Evolutionary conservation across 441 rosid species (phyloP).

Genomic region (Populus hybrid): DNA sequence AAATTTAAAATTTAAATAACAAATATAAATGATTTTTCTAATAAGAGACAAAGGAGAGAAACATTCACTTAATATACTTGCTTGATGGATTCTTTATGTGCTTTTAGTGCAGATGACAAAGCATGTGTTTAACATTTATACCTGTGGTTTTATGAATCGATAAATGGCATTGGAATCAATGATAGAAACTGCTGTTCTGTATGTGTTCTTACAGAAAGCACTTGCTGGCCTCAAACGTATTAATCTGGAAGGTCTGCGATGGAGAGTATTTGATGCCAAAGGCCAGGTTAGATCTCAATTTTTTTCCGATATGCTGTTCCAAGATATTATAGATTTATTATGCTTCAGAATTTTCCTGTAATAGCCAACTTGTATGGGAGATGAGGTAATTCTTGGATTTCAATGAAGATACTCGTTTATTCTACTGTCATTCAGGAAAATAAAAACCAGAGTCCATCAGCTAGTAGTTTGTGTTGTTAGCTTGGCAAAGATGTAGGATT

Average conservation of each 20-base stretch:
- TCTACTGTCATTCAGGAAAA: neutral
- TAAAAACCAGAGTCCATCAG: neutral
- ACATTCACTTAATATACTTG: neutral
- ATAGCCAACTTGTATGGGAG: neutral
- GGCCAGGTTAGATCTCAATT: slow-evolving; percentile 59
- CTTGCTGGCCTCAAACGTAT: slow-evolving; percentile 90
- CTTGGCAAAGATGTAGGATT: neutral
- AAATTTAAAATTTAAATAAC: too few relatives aligned
- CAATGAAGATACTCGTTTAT: neutral
- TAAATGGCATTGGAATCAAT: slow-evolving; percentile 2
- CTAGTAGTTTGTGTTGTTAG: neutral
- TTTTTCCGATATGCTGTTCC: neutral
- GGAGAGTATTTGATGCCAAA: slow-evolving; percentile 98
- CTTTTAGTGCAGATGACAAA: neutral
- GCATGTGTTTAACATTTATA: neutral
- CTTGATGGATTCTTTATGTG: neutral
- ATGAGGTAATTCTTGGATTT: neutral
- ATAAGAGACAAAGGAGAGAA: neutral
- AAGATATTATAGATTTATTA: neutral
- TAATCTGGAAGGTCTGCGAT: slow-evolving; percentile 85
- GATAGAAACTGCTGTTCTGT: neutral
- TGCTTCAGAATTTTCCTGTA: neutral
- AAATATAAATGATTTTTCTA: neutral
- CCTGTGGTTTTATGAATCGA: slow-evolving; percentile 2
- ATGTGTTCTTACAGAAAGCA: slow-evolving; percentile 63